Percentiles rank a stretch among this genome's conserved stretches.
These are phyloP conservation scores for Schizophyllum commune DNA, from an alignment of 1,284 basidiomycete genomes.

Conservation along the genomic window DNA sequence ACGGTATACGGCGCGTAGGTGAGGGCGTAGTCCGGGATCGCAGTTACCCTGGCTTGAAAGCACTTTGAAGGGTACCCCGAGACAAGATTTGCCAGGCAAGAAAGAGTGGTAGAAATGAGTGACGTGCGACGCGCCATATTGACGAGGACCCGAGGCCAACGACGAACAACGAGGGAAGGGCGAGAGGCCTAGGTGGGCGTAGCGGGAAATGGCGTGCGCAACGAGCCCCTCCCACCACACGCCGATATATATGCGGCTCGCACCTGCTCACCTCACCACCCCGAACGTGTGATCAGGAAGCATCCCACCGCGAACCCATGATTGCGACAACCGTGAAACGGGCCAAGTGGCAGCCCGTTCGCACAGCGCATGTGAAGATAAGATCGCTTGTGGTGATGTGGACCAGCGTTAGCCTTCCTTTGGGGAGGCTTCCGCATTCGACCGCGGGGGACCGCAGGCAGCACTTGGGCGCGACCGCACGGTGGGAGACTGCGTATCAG, in stretches of 20 bases:
- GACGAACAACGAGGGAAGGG: neutral
- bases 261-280: neutral
- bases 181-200: neutral
- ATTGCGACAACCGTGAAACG: neutral
- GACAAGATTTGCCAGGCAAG: neutral
- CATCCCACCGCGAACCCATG: neutral
- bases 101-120: neutral
- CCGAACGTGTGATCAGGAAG: neutral
- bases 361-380: neutral
- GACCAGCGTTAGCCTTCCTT: too few relatives aligned
- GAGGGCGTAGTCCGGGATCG: conserved; percentile 18
- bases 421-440: too few relatives aligned
- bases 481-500: neutral
- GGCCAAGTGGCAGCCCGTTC: neutral
- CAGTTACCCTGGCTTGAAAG: neutral
- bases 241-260: neutral
- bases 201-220: neutral
- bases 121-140: neutral
- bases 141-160: too few relatives aligned
- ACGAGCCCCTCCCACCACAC: neutral
- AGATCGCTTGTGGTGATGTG: neutral
- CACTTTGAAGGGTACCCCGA: neutral
- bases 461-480: neutral
- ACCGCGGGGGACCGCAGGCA: neutral
- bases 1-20: conserved; percentile 18